Percentiles rank a stretch among this genome's conserved stretches.
Evolutionary conservation across 1,139 yeast genomes (phyloP).

Genomic region (Kodamaea derodonti): DNA sequence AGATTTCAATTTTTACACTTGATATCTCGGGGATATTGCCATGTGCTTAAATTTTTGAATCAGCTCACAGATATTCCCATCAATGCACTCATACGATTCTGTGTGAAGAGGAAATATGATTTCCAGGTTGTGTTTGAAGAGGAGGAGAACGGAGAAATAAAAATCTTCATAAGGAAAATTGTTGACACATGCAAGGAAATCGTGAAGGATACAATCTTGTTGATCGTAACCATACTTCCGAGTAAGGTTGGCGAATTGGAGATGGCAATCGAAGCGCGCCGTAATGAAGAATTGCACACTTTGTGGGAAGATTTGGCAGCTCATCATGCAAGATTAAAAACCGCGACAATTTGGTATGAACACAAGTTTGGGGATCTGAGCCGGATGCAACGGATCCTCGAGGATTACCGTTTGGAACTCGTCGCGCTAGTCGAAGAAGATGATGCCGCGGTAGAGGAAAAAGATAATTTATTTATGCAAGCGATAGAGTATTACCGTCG

Average conservation of each 20-base stretch:
- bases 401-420: not conserved
- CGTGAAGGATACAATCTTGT: constrained; percentile 4
- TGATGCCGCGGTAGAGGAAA: not conserved
- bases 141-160: not conserved
- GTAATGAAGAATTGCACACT: constrained; percentile 1
- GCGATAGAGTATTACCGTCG: constrained; percentile 1
- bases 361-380: not conserved
- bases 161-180: not conserved
- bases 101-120: constrained; percentile 5
- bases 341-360: not conserved
- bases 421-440: not conserved
- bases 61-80: not conserved
- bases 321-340: not conserved
- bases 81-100: not conserved
- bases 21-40: not conserved
- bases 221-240: constrained; percentile 3
- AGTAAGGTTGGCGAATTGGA: constrained; percentile 1
- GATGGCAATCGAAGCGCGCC: constrained; percentile 2
- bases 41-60: not conserved
- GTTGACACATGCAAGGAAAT: not conserved
- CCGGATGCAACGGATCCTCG: not conserved
- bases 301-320: constrained; percentile 1
- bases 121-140: constrained; percentile 4
- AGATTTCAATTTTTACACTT: not conserved
- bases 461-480: not conserved